These are phyloP conservation scores for Verruconis gallopava DNA, from an alignment of 2,329 filamentous ascomycete species.

Conservation along the genomic window DNA sequence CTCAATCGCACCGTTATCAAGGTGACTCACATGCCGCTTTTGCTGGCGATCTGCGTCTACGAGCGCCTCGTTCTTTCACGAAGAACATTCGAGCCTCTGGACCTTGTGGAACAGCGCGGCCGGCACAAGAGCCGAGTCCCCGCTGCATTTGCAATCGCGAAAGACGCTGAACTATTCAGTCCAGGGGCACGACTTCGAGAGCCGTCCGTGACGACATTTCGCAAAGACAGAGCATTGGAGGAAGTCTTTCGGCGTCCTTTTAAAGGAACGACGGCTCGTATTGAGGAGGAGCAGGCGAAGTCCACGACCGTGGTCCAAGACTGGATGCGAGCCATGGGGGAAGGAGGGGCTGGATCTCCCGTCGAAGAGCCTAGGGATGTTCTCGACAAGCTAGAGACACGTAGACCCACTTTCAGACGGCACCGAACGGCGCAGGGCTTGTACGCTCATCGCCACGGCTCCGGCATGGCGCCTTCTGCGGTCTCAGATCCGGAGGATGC, in stretches of 20 bases:
- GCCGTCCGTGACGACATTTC: constrained; percentile 75
- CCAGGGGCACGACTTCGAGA: constrained; percentile 58
- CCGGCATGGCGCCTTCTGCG: constrained; percentile 35
- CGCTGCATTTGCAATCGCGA: constrained; percentile 26
- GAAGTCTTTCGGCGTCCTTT: constrained; percentile 73
- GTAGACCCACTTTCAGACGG: constrained; percentile 39
- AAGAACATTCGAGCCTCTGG: constrained; percentile 67
- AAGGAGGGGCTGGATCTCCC: constrained; percentile 40
- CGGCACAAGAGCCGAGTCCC: constrained; percentile 41
- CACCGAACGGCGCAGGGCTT: constrained; percentile 30
- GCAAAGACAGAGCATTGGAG: constrained; percentile 80
- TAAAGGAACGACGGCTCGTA: constrained; percentile 36
- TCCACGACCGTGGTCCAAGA: constrained; percentile 71
- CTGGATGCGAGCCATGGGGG: constrained; percentile 68
- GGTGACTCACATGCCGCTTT: constrained; percentile 71
- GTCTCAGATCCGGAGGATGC: constrained; percentile 45
- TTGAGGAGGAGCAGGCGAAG: constrained; percentile 27
- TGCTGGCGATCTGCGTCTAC: constrained; percentile 79
- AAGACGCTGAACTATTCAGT: constrained; percentile 50
- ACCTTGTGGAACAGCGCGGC: constrained; percentile 63
- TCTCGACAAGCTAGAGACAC: constrained; percentile 43
- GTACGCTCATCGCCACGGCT: not conserved
- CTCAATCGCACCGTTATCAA: constrained; percentile 89
- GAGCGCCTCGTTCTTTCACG: constrained; percentile 68
- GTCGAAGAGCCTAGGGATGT: constrained; percentile 49